These are phyloP conservation scores for Scutellaria minor DNA, from an alignment of 257 asterid genomes.

Conservation along the genomic window DNA sequence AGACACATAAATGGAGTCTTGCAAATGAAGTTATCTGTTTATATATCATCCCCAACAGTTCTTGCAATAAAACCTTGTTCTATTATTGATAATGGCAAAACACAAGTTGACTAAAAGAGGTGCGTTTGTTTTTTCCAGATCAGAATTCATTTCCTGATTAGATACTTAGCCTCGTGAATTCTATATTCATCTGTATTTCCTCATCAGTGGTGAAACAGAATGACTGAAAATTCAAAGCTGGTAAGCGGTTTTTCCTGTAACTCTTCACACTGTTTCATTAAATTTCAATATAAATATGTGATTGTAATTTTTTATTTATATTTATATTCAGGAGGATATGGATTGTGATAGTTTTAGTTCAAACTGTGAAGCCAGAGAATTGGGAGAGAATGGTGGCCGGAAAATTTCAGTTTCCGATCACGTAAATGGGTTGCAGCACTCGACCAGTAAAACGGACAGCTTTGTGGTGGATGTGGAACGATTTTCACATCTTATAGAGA, in stretches of 20 bases:
- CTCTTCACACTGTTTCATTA: conserved; percentile 39
- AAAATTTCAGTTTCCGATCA: conserved; percentile 47
- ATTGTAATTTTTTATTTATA: neutral
- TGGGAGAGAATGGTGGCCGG: conserved; percentile 46
- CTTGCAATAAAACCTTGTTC: conserved; percentile 13
- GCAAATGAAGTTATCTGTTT: conserved; percentile 19
- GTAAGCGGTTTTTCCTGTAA: conserved; percentile 32
- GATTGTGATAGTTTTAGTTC: conserved; percentile 41
- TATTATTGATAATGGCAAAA: conserved; percentile 17
- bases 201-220: conserved; percentile 31
- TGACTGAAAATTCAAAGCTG: conserved; percentile 45
- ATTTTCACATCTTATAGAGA: conserved; percentile 56
- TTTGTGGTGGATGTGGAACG: conserved; percentile 77
- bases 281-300: neutral
- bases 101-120: conserved; percentile 41
- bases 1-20: neutral
- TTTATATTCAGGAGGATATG: conserved; percentile 45
- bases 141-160: conserved; percentile 34
- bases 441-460: conserved; percentile 48
- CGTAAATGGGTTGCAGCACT: conserved; percentile 38
- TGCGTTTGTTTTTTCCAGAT: conserved; percentile 36
- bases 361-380: conserved; percentile 32
- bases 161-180: conserved; percentile 35
- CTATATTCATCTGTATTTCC: conserved; percentile 22
- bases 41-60: conserved; percentile 32